Evolutionary conservation across 148 eudicot genomes (phyloP), one percentile per base, ranked within the genome.

Genomic region (Vaccinium darrowii): DNA sequence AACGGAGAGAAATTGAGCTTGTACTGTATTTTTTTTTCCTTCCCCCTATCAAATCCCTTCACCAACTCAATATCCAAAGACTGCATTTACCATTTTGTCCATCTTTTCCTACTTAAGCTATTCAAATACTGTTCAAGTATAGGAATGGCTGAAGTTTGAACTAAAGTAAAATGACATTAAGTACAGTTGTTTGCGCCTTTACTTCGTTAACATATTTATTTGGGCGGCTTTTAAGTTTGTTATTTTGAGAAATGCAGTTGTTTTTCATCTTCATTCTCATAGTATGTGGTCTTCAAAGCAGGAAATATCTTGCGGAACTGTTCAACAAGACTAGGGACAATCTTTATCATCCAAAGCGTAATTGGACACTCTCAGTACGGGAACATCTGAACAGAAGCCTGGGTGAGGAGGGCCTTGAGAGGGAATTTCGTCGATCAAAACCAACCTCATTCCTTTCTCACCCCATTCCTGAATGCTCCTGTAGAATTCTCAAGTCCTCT

Each of bases 401-500:
- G 12, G 85, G 91, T 3, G 92, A 90, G 82, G 98, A 94, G 74
- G 99, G 99, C 58, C 87, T 96, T 78, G 16, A 82, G 72, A 88
- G 91, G 85, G 93, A 93, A 74, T 78, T 86, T 62, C 87, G 71
- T 57, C 83, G 49, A 23, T 91, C 94, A 81, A 96, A 93, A 88
- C 89, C 92, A 1, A 82, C 85, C 30, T 86, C 90, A 6, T 93
- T 96, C 84, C 93, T 96, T 53, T 94, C 98, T 58, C 92, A 93
- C 85, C 99, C 99, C 0, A 76, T 93, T 80, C 99, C 97, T 0
- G 98, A 94, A 89, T 96, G 99, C 87, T 94, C 95, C 69, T 96
- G 99, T 81, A 87, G 88, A 85, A 90, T 92, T 77, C 78, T 88
- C 25, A 86, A 91, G 79, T 76, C 92, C n/a, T 69, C 90, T 18